Evolutionary conservation across 345 rosid species (phyloP).

Genomic region (Excoecaria cochinchinensis): DNA sequence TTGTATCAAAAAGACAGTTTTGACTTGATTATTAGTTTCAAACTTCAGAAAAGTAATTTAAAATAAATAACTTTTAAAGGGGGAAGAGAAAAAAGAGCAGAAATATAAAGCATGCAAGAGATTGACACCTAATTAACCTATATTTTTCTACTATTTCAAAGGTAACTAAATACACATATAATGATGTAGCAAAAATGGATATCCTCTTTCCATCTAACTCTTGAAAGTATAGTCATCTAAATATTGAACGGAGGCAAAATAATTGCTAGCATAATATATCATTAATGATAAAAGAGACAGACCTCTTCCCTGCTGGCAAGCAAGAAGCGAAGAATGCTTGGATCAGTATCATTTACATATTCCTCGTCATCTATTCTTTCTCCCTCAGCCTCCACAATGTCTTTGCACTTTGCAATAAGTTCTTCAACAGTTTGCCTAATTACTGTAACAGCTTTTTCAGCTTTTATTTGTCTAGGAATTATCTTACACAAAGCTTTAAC

Average conservation of each 20-base stretch:
- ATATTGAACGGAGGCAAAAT: background rate
- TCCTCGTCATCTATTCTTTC: conserved; percentile 83
- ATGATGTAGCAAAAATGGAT: background rate
- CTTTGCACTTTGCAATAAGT: conserved; percentile 75
- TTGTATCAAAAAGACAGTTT: background rate
- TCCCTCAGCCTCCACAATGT: conserved; percentile 87
- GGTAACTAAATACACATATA: background rate
- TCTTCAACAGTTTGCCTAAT: conserved; percentile 80
- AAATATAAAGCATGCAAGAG: background rate
- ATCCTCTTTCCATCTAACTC: background rate
- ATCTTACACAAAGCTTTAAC: conserved; percentile 70
- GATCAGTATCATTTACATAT: conserved; percentile 88
- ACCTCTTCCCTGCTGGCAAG: conserved; percentile 99
- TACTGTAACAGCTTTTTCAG: conserved; percentile 72
- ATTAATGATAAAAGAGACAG: background rate
- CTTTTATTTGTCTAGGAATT: conserved; percentile 89
- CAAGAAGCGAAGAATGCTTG: conserved; percentile 88
- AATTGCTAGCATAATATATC: background rate
- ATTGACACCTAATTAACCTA: background rate
- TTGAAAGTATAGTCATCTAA: background rate
- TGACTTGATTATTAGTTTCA: background rate
- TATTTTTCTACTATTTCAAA: background rate
- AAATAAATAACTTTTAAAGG: background rate
- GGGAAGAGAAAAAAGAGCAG: background rate
- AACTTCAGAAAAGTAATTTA: background rate